Base-by-base conservation (phyloP, 345 rosid species). In the Pugionium cornutum region DNA sequence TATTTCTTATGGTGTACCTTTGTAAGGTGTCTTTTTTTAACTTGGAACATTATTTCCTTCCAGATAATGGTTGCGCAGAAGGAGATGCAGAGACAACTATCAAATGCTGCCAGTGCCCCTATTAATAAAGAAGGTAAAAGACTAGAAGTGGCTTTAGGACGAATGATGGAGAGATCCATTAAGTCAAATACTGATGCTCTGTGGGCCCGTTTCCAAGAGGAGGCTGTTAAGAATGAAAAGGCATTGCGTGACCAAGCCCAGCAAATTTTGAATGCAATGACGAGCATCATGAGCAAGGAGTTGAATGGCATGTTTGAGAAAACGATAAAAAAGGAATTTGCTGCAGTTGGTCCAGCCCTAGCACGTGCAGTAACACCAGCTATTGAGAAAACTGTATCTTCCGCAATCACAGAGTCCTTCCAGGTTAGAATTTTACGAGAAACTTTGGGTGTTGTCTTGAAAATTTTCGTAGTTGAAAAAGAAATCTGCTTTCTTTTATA, bases 171-270 rank as follows among this genome's bases (percentile, higher is more conserved):
- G 80, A 92, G 81, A 80, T 80, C 81, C 49, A 49, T 75, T 62
- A 92, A 84, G 81, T 82, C 85, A 56, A 89, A 82, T 75, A 77
- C 78, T 44, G 98, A 92, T 70, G 92, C 96, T 40, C 61, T 84
- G 44, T 89, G 90, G 92, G 87, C 89, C 64, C 96, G 80, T 18
- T 74, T 91, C 66, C 95, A 84, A 66, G 95, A 89, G 77, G 96
- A 86, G 67, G 80, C 54, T 62, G 77, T 62, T 33, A 86, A 83
- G 76, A 83, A 76, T 73, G 96, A 87, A 78, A 91, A 83, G 74
- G 70, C 80, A 53, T 58, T 67, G 53, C 81, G 73, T 64, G 89
- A 89, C 46, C 78, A 82, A 28, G 61, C 74, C 11, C 95, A 85
- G 62, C 90, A 91, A 62, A 77, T 87, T 50, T 74, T 80, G 35